These are phyloP conservation scores for Viola pubescens DNA, from an alignment of 441 rosid species.

Conservation along the genomic window DNA sequence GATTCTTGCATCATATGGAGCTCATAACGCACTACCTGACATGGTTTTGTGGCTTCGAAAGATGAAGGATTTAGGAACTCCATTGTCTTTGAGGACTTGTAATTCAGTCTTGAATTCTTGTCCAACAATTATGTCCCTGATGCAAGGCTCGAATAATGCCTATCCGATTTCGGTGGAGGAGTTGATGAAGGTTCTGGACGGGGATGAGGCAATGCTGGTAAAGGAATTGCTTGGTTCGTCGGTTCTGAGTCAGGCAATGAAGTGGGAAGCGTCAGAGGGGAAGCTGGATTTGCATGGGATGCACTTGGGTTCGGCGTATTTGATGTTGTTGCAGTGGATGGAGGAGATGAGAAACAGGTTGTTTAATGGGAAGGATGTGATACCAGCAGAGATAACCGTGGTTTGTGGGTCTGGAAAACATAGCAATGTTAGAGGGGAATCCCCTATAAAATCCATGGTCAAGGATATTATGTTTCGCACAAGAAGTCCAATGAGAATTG, in stretches of 20 bases:
- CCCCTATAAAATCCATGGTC: slow-evolving; percentile 51
- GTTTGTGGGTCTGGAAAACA: slow-evolving; percentile 74
- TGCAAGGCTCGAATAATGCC: slow-evolving; percentile 23
- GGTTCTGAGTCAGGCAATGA: slow-evolving; percentile 46
- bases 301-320: slow-evolving; percentile 61
- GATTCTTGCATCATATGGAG: slow-evolving; percentile 77
- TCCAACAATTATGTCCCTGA: slow-evolving; percentile 31
- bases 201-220: slow-evolving; percentile 46
- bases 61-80: slow-evolving; percentile 40
- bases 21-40: slow-evolving; percentile 38
- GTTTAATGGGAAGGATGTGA: slow-evolving; percentile 17
- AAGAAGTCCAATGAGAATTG: slow-evolving; percentile 55
- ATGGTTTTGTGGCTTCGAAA: slow-evolving; percentile 60
- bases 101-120: slow-evolving; percentile 74
- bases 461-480: slow-evolving; percentile 43
- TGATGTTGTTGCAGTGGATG: slow-evolving; percentile 67
- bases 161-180: slow-evolving; percentile 40
- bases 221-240: slow-evolving; percentile 38
- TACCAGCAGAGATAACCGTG: slow-evolving; percentile 54
- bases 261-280: slow-evolving; percentile 42
- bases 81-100: slow-evolving; percentile 55
- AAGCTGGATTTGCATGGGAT: slow-evolving; percentile 86
- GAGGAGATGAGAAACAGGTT: slow-evolving; percentile 48
- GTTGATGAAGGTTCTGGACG: slow-evolving; percentile 30
- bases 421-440: slow-evolving; percentile 57